A percentile compares a stretch with the other conserved stretches of the same genome.
phyloP scores from a whole-genome alignment of 2,329 filamentous ascomycete genomes.

The Sphaceloma murrayae region DNA sequence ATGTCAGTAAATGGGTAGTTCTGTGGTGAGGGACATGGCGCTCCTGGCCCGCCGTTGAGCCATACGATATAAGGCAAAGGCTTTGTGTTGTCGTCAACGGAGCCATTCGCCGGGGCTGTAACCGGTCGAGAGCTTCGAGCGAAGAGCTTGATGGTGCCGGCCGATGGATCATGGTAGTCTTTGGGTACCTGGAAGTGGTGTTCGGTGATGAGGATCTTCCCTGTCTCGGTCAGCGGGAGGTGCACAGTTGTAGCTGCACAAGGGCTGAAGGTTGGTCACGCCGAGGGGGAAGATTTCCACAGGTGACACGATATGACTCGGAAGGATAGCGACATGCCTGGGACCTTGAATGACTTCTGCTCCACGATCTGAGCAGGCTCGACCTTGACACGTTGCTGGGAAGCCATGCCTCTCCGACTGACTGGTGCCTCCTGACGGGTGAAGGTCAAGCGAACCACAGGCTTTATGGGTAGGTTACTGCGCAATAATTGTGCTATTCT shows the following conservation, averaged over 20 bases:
- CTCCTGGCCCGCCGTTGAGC: slow-evolving; percentile 78
- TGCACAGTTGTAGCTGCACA: background rate
- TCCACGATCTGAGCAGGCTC: slow-evolving; percentile 39
- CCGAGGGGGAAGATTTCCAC: background rate
- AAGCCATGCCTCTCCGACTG: too few relatives aligned
- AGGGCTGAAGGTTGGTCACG: background rate
- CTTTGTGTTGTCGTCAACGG: slow-evolving; percentile 35
- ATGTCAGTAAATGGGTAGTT: slow-evolving; percentile 59
- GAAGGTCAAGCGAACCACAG: background rate
- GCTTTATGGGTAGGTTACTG: too few relatives aligned
- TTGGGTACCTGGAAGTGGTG: slow-evolving; percentile 80
- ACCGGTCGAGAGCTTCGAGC: slow-evolving; percentile 61
- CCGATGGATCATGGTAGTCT: slow-evolving; percentile 56
- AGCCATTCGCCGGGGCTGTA: slow-evolving; percentile 49
- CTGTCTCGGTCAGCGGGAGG: slow-evolving; percentile 36
- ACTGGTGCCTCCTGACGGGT: too few relatives aligned
- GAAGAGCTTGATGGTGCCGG: slow-evolving; percentile 62
- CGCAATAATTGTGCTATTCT: too few relatives aligned
- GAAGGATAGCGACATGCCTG: slow-evolving; percentile 28
- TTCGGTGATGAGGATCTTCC: slow-evolving; percentile 66
- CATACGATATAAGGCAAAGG: slow-evolving; percentile 55
- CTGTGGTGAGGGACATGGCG: slow-evolving; percentile 66
- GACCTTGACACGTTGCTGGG: slow-evolving; percentile 21
- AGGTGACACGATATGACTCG: background rate
- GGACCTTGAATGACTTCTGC: slow-evolving; percentile 36